phyloP scores from a whole-genome alignment of 2,329 filamentous ascomycete genomes.

The Ophiostoma angusticollis region DNA sequence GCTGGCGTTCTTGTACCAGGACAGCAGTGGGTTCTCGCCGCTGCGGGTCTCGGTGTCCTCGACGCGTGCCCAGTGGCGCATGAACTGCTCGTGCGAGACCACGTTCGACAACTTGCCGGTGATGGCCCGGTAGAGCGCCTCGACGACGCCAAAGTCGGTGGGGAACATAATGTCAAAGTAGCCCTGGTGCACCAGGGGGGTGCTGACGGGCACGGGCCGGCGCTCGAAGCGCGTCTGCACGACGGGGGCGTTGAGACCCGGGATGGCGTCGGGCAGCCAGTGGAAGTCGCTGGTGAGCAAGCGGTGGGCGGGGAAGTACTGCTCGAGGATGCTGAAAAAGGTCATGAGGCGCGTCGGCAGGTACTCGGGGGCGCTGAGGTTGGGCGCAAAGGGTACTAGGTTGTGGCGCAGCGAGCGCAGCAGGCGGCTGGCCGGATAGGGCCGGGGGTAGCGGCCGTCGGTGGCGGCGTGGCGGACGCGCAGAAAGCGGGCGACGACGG shows the following conservation, averaged over 20 bases:
- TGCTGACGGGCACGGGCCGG: conserved; percentile 76
- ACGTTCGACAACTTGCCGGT: conserved; percentile 86
- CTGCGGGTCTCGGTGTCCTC: conserved; percentile 80
- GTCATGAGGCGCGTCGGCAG: conserved; percentile 91
- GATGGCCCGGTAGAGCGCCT: conserved; percentile 82
- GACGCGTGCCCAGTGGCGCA: conserved; percentile 77
- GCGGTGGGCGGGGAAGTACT: conserved; percentile 80
- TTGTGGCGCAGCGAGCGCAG: conserved; percentile 49
- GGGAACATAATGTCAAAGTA: conserved; percentile 99
- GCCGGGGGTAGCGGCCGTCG: conserved; percentile 47
- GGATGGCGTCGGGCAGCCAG: conserved; percentile 66
- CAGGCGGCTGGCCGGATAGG: conserved; percentile 40
- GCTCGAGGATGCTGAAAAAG: conserved; percentile 84
- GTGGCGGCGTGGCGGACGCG: conserved; percentile 71
- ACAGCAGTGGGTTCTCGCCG: conserved; percentile 85
- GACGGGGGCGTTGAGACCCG: conserved; percentile 81
- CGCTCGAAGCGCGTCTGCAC: conserved; percentile 90
- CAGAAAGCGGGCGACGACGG: conserved; percentile 69
- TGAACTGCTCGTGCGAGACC: conserved; percentile 78
- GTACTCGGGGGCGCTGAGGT: conserved; percentile 77
- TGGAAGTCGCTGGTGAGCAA: conserved; percentile 87
- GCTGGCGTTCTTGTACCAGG: conserved; percentile 91
- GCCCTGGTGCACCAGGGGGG: conserved; percentile 89
- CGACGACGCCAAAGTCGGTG: conserved; percentile 82
- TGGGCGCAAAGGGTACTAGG: conserved; percentile 50